phyloP scores from a whole-genome alignment of 306 rosid genomes.

The Rosa lucieae region DNA sequence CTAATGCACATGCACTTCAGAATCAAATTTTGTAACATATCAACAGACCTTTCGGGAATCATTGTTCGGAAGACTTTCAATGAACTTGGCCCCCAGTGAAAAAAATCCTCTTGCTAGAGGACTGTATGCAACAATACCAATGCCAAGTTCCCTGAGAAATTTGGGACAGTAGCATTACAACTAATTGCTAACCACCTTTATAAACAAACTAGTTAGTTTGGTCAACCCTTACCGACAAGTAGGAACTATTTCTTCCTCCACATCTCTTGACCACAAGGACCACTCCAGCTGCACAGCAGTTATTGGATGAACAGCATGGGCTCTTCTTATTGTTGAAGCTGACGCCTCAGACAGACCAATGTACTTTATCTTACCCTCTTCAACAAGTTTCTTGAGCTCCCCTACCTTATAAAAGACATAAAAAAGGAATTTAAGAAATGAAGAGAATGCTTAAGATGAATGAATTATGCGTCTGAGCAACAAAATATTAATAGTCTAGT shows the following conservation, averaged over 20 bases:
- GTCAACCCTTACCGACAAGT: conserved; percentile 50
- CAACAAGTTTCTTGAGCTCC: conserved; percentile 61
- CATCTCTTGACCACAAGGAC: conserved; percentile 74
- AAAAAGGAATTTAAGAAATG: not conserved
- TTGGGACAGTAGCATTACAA: not conserved
- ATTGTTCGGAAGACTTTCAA: conserved; percentile 26
- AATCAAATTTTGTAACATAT: not conserved
- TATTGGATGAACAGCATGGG: conserved; percentile 52
- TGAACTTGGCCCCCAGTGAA: conserved; percentile 45
- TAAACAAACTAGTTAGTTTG: not conserved
- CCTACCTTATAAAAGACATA: conserved; percentile 43
- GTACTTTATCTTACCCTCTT: conserved; percentile 70
- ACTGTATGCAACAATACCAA: conserved; percentile 64
- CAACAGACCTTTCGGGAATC: conserved; percentile 54
- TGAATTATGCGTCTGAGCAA: too few relatives aligned
- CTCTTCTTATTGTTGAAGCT: conserved; percentile 44
- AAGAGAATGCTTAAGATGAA: too few relatives aligned
- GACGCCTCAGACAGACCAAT: conserved; percentile 74
- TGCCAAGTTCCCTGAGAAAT: conserved; percentile 54
- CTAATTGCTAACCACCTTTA: not conserved
- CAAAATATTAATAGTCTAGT: too few relatives aligned
- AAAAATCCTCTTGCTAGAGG: conserved; percentile 73
- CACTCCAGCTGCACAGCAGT: conserved; percentile 71
- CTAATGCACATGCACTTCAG: too few relatives aligned
- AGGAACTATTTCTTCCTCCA: conserved; percentile 63